phyloP scores from a whole-genome alignment of 352 stramenopile species.

The Phytopythium delawarense region DNA sequence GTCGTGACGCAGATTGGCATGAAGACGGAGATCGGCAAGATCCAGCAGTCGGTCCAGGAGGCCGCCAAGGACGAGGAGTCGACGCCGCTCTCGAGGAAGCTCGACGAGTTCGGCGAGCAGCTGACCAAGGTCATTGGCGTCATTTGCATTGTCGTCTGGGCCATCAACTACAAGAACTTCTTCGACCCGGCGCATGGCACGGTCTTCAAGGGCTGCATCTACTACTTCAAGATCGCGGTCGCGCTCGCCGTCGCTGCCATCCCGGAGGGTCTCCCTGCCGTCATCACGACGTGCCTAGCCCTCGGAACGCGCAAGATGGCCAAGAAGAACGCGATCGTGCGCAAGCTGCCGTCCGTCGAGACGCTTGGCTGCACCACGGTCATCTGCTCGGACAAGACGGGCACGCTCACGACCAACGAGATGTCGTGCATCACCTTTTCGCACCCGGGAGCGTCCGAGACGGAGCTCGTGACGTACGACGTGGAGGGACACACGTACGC shows the following conservation, averaged over 20 bases:
- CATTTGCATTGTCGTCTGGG: conserved; percentile 97
- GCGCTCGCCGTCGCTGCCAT: conserved; percentile 98
- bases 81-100: conserved; percentile 96
- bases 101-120: conserved; percentile 98
- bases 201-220: conserved; percentile 95
- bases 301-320: conserved; percentile 96
- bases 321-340: conserved; percentile 97
- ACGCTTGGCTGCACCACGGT: conserved; percentile 95
- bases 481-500: conserved; percentile 95
- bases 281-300: conserved; percentile 97
- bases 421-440: conserved; percentile 92
- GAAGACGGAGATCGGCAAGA: conserved; percentile 99
- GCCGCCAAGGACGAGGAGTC: conserved; percentile 92
- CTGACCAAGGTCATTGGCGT: conserved; percentile 97
- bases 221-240: conserved; percentile 99
- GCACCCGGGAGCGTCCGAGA: conserved; percentile 58
- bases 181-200: conserved; percentile 85
- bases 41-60: conserved; percentile 90
- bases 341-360: conserved; percentile 97
- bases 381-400: conserved; percentile 93
- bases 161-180: conserved; percentile 98
- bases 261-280: conserved; percentile 97
- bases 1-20: conserved; percentile 96
- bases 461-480: conserved; percentile 84
- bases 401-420: conserved; percentile 98